A percentile compares a stretch with the other conserved stretches of the same genome.
These are phyloP conservation scores for Ophiorrhiza pumila DNA, from an alignment of 257 asterid genomes.

Conservation along the genomic window DNA sequence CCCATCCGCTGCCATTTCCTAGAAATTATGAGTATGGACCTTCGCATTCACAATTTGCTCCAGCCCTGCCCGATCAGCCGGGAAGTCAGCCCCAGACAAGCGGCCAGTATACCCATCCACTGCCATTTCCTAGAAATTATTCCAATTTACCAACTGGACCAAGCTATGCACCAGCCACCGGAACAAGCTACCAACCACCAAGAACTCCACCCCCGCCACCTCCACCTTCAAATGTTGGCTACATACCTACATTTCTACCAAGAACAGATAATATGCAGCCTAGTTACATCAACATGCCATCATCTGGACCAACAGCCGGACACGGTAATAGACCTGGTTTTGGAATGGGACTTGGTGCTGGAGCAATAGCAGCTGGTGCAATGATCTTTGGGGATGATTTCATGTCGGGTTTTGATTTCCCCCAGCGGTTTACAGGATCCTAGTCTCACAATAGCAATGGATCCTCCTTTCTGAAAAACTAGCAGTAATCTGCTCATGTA, in stretches of 20 bases:
- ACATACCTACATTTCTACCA: conserved; percentile 42
- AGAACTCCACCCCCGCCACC: conserved; percentile 43
- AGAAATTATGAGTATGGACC: conserved; percentile 36
- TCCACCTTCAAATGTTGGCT: conserved; percentile 57
- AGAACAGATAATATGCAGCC: conserved; percentile 33
- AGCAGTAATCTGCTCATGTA: not conserved
- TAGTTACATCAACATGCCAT: conserved; percentile 48
- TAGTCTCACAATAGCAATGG: conserved; percentile 35
- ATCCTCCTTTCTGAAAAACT: conserved; percentile 46
- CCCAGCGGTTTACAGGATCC: conserved; percentile 39
- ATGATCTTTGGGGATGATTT: conserved; percentile 74
- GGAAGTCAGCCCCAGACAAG: conserved; percentile 29
- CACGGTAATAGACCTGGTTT: conserved; percentile 47
- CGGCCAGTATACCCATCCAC: conserved; percentile 28
- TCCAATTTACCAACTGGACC: conserved; percentile 29
- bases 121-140: conserved; percentile 38
- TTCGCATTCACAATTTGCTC: conserved; percentile 28
- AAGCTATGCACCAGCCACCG: conserved; percentile 24
- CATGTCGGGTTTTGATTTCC: conserved; percentile 57
- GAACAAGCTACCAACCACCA: conserved; percentile 29
- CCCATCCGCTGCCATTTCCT: conserved; percentile 35
- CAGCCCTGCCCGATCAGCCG: conserved; percentile 20
- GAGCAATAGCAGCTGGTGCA: conserved; percentile 84
- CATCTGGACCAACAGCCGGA: conserved; percentile 45
- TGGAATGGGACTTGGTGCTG: conserved; percentile 69